Evolutionary conservation across 2,329 filamentous ascomycete species (phyloP).

Genomic region (Cladobotryum mycophilum): DNA sequence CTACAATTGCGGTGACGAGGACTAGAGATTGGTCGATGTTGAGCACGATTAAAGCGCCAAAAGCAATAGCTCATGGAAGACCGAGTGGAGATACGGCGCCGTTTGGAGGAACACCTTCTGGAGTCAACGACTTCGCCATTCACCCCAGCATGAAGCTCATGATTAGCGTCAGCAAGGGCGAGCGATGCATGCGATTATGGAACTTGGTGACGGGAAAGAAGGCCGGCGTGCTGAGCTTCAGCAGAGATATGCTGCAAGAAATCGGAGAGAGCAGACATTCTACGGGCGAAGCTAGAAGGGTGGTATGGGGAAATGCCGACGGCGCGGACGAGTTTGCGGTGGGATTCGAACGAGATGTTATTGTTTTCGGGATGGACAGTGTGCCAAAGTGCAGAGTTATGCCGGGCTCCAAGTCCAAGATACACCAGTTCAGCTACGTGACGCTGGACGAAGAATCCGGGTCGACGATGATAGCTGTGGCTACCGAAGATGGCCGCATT

Average conservation of each 20-base stretch:
- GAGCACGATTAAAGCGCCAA: constrained; percentile 81
- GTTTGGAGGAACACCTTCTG: constrained; percentile 72
- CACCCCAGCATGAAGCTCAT: constrained; percentile 96
- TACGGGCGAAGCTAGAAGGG: constrained; percentile 74
- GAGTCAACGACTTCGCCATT: constrained; percentile 90
- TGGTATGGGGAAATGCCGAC: constrained; percentile 70
- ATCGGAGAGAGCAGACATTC: constrained; percentile 71
- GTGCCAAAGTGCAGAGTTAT: constrained; percentile 69
- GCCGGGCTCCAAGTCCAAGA: constrained; percentile 63
- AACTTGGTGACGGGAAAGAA: constrained; percentile 96
- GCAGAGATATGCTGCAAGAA: constrained; percentile 62
- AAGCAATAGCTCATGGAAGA: constrained; percentile 70
- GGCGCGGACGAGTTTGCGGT: constrained; percentile 79
- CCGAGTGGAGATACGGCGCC: constrained; percentile 88
- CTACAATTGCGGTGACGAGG: constrained; percentile 79
- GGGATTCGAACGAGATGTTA: constrained; percentile 75
- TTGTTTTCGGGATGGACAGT: constrained; percentile 85
- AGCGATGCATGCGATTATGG: constrained; percentile 90
- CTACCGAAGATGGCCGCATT: constrained; percentile 85
- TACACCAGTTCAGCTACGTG: constrained; percentile 77
- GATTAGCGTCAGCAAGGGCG: constrained; percentile 84
- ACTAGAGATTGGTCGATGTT: constrained; percentile 86
- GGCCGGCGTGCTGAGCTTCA: constrained; percentile 85
- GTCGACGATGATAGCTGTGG: constrained; percentile 60
- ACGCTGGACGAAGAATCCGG: constrained; percentile 37